phyloP scores from a whole-genome alignment of 2,329 filamentous ascomycete species.

The Trichoderma sp. region DNA sequence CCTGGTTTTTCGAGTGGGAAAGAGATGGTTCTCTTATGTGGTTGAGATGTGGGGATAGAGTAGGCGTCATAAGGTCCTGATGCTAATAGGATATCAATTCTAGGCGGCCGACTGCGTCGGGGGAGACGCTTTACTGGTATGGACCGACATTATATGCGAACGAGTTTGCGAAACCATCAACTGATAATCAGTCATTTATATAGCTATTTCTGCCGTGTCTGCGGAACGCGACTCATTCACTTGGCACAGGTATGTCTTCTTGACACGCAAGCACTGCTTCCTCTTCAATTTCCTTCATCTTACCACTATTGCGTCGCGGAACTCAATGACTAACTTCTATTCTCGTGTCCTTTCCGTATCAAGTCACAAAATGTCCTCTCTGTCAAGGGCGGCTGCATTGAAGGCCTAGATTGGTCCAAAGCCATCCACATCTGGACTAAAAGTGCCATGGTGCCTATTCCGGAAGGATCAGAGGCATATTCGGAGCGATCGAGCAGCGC shows the following conservation, averaged over 20 bases:
- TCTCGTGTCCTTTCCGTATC: background rate
- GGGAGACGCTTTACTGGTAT: conserved; percentile 60
- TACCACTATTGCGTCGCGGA: background rate
- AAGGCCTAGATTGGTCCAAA: conserved; percentile 60
- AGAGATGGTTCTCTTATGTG: background rate
- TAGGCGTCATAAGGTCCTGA: background rate
- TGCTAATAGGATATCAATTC: background rate
- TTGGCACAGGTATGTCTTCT: conserved; percentile 52
- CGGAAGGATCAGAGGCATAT: conserved; percentile 61
- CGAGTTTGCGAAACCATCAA: background rate
- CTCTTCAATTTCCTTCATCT: background rate
- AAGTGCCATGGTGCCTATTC: conserved; percentile 68
- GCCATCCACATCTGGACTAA: conserved; percentile 70
- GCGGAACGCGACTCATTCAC: conserved; percentile 67
- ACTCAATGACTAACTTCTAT: conserved; percentile 22
- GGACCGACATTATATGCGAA: conserved; percentile 23
- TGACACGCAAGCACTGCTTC: background rate
- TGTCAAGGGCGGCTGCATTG: conserved; percentile 68
- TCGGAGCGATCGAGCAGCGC: conserved; percentile 53
- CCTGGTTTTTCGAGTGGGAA: background rate
- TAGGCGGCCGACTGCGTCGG: conserved; percentile 59
- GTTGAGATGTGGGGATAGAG: background rate
- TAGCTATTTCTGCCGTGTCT: conserved; percentile 67
- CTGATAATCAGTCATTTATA: conserved; percentile 14
- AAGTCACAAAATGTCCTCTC: conserved; percentile 61